A percentile compares a stretch with the other conserved stretches of the same genome.
Conservation (phyloP, 805 yeast species). For the Candida tibetensis region DNA sequence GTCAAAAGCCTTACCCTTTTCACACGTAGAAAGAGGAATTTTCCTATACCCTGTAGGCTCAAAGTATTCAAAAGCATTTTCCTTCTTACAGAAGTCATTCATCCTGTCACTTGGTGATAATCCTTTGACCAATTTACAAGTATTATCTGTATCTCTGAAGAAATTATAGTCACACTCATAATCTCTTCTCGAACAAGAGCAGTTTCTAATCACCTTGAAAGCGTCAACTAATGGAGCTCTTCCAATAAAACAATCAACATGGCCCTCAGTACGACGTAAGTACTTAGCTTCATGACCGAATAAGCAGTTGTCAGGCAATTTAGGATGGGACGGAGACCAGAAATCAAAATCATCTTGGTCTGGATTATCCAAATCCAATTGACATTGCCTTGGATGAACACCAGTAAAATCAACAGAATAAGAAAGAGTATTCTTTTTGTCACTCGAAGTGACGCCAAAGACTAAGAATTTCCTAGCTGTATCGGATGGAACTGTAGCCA, state of each 20-base stretch:
- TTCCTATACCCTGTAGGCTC: conserved; percentile 91
- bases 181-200: conserved; percentile 83
- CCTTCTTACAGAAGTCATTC: conserved; percentile 55
- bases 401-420: conserved; percentile 37
- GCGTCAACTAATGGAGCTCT: conserved; percentile 58
- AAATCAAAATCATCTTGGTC: conserved; percentile 40
- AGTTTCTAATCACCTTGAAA: conserved; percentile 56
- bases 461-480: conserved; percentile 77
- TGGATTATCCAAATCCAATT: conserved; percentile 41
- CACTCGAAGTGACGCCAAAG: conserved; percentile 43
- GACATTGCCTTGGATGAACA: conserved; percentile 38
- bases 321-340: conserved; percentile 43
- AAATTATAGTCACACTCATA: conserved; percentile 93
- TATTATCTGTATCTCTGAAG: conserved; percentile 67
- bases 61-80: conserved; percentile 64
- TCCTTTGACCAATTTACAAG: conserved; percentile 82
- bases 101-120: conserved; percentile 60
- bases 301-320: conserved; percentile 35
- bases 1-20: conserved; percentile 74
- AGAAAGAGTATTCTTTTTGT: conserved; percentile 43
- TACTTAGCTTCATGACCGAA: conserved; percentile 43
- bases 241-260: conserved; percentile 66
- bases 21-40: conserved; percentile 81
- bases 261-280: conserved; percentile 43
- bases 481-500: conserved; percentile 89